Evolutionary conservation across 2,329 filamentous ascomycete species (phyloP).

Genomic region (Talaromyces sp.): DNA sequence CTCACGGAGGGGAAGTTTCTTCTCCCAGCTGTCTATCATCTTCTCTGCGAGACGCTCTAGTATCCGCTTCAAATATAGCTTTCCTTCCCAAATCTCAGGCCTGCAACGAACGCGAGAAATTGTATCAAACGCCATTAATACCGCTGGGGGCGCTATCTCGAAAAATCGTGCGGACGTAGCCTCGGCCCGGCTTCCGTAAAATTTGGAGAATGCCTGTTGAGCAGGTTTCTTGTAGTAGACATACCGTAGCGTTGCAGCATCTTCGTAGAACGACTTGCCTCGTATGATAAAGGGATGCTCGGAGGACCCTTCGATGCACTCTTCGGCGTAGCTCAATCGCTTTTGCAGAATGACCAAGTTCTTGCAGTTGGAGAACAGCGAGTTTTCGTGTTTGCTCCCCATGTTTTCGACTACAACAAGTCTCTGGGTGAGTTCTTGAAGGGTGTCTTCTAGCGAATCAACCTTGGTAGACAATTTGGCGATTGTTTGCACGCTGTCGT

Average conservation of each 20-base stretch:
- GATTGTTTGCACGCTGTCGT: neutral
- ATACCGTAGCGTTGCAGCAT: conserved; percentile 5
- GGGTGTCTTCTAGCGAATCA: neutral
- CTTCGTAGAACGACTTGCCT: conserved; percentile 4
- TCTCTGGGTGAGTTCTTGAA: neutral
- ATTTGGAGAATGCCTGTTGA: conserved; percentile 1
- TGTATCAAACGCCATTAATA: conserved; percentile 2
- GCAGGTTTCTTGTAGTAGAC: neutral
- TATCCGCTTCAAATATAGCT: conserved; percentile 1
- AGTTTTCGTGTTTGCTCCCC: neutral
- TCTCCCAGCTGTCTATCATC: conserved; percentile 8
- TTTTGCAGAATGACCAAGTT: conserved; percentile 5
- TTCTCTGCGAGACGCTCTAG: conserved; percentile 2
- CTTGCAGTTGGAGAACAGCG: neutral
- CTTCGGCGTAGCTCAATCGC: conserved; percentile 6
- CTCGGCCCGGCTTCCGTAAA: conserved; percentile 6
- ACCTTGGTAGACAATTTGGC: neutral
- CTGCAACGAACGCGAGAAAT: conserved; percentile 7
- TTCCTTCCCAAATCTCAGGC: conserved; percentile 6
- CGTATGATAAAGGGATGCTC: neutral
- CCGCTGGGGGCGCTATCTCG: conserved; percentile 5
- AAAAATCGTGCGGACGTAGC: neutral
- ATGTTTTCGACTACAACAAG: neutral
- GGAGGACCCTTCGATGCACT: neutral
- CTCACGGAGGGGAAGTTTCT: neutral